Conservation (phyloP, 78 protist genomes). For the Polysphondylium violaceum region DNA sequence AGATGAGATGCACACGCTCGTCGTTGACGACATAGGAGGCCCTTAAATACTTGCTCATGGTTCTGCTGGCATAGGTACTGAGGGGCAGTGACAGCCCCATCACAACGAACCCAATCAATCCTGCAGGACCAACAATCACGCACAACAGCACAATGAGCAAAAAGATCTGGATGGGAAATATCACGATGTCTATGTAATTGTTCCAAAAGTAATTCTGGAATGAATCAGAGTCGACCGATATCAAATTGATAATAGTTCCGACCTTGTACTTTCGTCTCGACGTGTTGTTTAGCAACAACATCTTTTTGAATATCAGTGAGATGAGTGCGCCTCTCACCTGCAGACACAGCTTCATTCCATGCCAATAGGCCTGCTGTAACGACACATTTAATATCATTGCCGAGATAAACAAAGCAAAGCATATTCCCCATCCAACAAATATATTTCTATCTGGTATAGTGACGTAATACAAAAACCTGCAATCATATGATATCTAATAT, state of each 20-base stretch:
- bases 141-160: constrained; percentile 22
- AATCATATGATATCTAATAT: too few species aligned
- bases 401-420: constrained; percentile 1
- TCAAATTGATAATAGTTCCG: constrained; percentile 31
- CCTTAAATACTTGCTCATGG: background rate
- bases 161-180: constrained; percentile 45
- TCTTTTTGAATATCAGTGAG: constrained; percentile 25
- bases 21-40: background rate
- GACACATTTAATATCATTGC: background rate
- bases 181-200: background rate
- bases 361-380: constrained; percentile 23
- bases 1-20: constrained; percentile 17
- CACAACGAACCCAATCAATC: constrained; percentile 39
- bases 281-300: constrained; percentile 1
- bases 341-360: constrained; percentile 13
- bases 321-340: constrained; percentile 20
- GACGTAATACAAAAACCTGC: constrained; percentile 23
- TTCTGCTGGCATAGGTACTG: background rate
- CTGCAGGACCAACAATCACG: constrained; percentile 37
- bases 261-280: background rate
- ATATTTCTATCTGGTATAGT: constrained; percentile 20
- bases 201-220: constrained; percentile 45
- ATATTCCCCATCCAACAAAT: background rate
- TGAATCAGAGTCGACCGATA: constrained; percentile 26
- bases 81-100: constrained; percentile 18